These are phyloP conservation scores for Yarrowia osloensis DNA, from an alignment of 805 yeast genomes.

Conservation along the genomic window DNA sequence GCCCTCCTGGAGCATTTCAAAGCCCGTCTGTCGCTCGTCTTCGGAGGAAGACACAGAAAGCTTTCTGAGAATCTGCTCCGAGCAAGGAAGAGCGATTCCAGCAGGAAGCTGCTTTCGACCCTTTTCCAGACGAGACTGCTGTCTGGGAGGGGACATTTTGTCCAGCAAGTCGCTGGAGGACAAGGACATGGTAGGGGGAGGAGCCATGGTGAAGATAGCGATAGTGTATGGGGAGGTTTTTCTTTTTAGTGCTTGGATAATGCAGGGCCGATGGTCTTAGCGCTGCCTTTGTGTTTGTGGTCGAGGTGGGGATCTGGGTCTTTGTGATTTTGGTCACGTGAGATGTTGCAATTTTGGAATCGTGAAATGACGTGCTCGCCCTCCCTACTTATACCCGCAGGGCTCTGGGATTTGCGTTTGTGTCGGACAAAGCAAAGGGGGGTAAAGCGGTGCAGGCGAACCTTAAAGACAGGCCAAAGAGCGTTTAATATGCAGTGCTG, in stretches of 20 bases:
- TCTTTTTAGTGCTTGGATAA: slow-evolving; percentile 11
- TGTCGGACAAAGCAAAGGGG: background rate
- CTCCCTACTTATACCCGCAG: slow-evolving; percentile 26
- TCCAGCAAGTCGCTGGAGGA: background rate
- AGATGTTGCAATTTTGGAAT: slow-evolving; percentile 29
- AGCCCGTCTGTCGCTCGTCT: slow-evolving; percentile 32
- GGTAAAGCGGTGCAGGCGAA: background rate
- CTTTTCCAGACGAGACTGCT: background rate
- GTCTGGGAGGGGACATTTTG: slow-evolving; percentile 10
- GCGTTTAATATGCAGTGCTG: background rate
- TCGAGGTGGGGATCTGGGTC: background rate
- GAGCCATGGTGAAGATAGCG: background rate
- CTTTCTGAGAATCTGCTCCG: slow-evolving; percentile 27
- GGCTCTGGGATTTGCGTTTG: background rate
- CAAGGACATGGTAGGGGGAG: slow-evolving; percentile 4
- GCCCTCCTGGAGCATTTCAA: slow-evolving; percentile 43
- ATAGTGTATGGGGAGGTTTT: background rate
- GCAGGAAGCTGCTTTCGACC: slow-evolving; percentile 8
- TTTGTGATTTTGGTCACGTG: slow-evolving; percentile 32
- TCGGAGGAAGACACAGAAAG: slow-evolving; percentile 22
- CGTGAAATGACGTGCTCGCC: slow-evolving; percentile 29
- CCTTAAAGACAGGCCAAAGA: background rate
- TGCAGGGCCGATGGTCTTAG: slow-evolving; percentile 27
- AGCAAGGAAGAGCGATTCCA: slow-evolving; percentile 11
- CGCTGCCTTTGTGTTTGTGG: background rate